These are phyloP conservation scores for Udeniomyces megalosporus DNA, from an alignment of 768 basidiomycete genomes.

Conservation along the genomic window DNA sequence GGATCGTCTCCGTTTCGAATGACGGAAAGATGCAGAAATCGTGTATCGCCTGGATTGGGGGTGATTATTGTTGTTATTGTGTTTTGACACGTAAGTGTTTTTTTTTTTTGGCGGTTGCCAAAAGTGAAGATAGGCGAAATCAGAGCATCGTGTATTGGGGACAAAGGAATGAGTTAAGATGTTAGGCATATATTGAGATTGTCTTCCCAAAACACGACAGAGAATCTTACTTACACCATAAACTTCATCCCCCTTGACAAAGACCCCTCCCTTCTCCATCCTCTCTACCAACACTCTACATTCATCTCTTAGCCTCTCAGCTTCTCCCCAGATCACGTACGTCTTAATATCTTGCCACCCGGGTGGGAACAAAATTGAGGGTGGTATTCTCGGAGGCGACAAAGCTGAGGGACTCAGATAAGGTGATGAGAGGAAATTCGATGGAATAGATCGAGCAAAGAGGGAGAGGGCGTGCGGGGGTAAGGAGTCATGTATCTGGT, in stretches of 20 bases:
- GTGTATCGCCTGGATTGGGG: too few relatives aligned
- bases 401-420: neutral
- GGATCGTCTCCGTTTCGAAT: too few relatives aligned
- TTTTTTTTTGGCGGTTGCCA: too few relatives aligned
- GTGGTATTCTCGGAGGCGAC: neutral
- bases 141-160: too few relatives aligned
- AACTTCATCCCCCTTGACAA: neutral
- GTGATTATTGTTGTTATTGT: too few relatives aligned
- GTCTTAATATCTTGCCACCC: neutral
- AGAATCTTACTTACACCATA: neutral
- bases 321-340: neutral
- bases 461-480: neutral
- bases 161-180: too few relatives aligned
- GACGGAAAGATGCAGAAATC: too few relatives aligned
- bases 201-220: neutral
- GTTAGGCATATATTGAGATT: too few relatives aligned
- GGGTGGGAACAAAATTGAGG: too few relatives aligned
- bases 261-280: neutral
- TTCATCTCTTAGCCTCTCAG: conserved; percentile 4
- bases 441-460: neutral
- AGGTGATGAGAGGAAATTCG: neutral
- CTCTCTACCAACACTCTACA: neutral
- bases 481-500: conserved; percentile 1
- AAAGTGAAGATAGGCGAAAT: too few relatives aligned
- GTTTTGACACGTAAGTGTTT: too few relatives aligned